Percentiles rank a stretch among this genome's conserved stretches.
These are phyloP conservation scores for Exophiala xenobiotica DNA, from an alignment of 2,329 filamentous ascomycete species.

Conservation along the genomic window DNA sequence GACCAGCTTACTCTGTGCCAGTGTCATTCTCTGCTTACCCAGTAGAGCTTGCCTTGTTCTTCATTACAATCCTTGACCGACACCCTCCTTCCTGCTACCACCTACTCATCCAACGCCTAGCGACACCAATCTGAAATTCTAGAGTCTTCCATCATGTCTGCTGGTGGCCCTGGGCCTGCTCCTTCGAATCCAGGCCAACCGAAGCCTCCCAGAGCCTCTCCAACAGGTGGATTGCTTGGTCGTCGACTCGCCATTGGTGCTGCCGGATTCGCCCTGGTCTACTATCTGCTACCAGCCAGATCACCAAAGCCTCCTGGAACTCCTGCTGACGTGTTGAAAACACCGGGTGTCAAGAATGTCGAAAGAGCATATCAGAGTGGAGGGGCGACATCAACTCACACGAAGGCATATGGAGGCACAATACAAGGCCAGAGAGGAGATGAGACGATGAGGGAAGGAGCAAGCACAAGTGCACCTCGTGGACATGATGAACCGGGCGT, in stretches of 20 bases:
- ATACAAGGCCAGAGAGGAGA: constrained; percentile 21
- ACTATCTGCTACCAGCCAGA: constrained; percentile 13
- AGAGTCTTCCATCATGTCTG: constrained; percentile 5
- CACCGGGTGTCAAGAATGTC: constrained; percentile 26
- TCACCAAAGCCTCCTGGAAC: constrained; percentile 13
- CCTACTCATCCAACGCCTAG: not conserved
- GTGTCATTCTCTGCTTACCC: not conserved
- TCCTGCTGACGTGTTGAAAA: constrained; percentile 14
- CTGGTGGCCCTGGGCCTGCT: constrained; percentile 5
- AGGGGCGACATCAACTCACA: constrained; percentile 28
- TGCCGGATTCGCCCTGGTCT: constrained; percentile 8
- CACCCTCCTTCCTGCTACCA: not conserved
- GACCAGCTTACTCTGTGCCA: not conserved
- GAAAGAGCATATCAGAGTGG: constrained; percentile 26
- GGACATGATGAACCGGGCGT: constrained; percentile 17
- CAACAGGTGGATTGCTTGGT: not conserved
- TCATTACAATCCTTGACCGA: too few relatives aligned
- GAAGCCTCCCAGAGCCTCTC: constrained; percentile 3
- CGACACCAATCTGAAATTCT: too few relatives aligned
- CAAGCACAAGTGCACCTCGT: constrained; percentile 11
- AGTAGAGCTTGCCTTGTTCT: not conserved
- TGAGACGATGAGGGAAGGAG: constrained; percentile 16
- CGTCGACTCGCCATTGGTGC: constrained; percentile 16
- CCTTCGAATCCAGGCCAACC: constrained; percentile 13
- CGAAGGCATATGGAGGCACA: constrained; percentile 29